Base-by-base conservation (phyloP, 805 yeast genomes). In the Yarrowia alimentaria region DNA sequence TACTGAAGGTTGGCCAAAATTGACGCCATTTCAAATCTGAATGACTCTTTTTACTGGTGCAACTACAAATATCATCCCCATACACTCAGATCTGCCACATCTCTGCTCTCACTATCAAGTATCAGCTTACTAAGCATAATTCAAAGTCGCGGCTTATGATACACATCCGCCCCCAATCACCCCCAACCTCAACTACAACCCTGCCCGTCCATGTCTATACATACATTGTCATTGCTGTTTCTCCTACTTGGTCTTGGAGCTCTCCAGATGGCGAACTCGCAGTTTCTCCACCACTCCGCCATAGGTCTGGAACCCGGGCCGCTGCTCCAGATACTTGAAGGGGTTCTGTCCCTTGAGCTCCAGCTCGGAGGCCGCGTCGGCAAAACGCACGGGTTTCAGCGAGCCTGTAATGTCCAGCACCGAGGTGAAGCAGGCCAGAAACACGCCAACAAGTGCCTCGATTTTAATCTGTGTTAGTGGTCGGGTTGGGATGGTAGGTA, bases 361-460 rank as follows among this genome's bases (percentile, higher is more conserved):
- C 20, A 70, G 64, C 40, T 73, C 72, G 13, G 65, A 64, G 34
- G 76, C 72, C 7, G 83, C 79, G 49, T 75, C 67, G 53, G 65
- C 69, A 68, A 72, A 68, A n/a, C 60, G 64, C 18, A 81, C 73
- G 7, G 78, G 78, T 49, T 69, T 69, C 57, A 81, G 67, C 43
- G 60, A 58, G 19, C 66, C 59, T 7, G 59, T 59, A 6, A 66
- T 68, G 12, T 51, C 37, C 25, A 71, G 57, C 9, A 64, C 57
- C 9, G 70, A 60, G 8, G 66, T 67, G 16, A 70, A 55, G 12
- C 75, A 56, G 5, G 76, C 58, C 12, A 78, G 33, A 2, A 72
- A 53, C 6, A 79, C 66, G 1, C 81, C 82, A 5, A 75, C 29
- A 1, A 71, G 40, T 1, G 78, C 70, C 60, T 83, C 88, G 13